A percentile compares a stretch with the other conserved stretches of the same genome.
Evolutionary conservation across 768 basidiomycete genomes (phyloP).

Genomic region (Mrakia blollopis): DNA sequence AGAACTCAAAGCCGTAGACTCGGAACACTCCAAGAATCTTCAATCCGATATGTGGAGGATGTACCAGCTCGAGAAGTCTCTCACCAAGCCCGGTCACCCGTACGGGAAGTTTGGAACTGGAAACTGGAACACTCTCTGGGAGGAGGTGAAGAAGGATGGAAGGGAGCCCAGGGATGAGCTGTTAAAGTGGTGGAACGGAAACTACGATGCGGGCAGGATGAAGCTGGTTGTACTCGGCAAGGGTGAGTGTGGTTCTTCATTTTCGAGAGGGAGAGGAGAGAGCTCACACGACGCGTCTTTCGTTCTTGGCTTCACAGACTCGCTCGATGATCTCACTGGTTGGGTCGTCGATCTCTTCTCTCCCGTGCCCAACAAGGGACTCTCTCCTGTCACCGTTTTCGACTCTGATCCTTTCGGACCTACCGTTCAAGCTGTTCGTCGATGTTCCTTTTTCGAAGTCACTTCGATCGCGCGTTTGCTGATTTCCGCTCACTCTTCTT

Average conservation of each 20-base stretch:
- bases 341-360: constrained; percentile 66
- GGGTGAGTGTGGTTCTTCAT: constrained; percentile 49
- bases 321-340: constrained; percentile 64
- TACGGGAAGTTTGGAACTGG: constrained; percentile 93
- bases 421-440: constrained; percentile 35
- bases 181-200: constrained; percentile 75
- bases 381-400: constrained; percentile 37
- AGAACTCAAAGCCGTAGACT: constrained; percentile 75
- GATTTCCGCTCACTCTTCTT: constrained; percentile 32
- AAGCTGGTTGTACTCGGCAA: constrained; percentile 73
- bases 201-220: constrained; percentile 81
- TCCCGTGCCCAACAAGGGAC: constrained; percentile 60
- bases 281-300: neutral
- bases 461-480: neutral
- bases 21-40: constrained; percentile 80
- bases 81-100: constrained; percentile 69
- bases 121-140: constrained; percentile 51
- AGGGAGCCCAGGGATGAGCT: constrained; percentile 47
- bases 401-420: constrained; percentile 34
- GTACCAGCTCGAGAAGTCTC: constrained; percentile 86
- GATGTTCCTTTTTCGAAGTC: neutral
- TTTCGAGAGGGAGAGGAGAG: neutral
- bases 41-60: constrained; percentile 52
- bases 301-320: constrained; percentile 50
- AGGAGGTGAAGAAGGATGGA: constrained; percentile 42